Conservation (phyloP, 129 eudicot genomes). For the Erigeron canadensis region DNA sequence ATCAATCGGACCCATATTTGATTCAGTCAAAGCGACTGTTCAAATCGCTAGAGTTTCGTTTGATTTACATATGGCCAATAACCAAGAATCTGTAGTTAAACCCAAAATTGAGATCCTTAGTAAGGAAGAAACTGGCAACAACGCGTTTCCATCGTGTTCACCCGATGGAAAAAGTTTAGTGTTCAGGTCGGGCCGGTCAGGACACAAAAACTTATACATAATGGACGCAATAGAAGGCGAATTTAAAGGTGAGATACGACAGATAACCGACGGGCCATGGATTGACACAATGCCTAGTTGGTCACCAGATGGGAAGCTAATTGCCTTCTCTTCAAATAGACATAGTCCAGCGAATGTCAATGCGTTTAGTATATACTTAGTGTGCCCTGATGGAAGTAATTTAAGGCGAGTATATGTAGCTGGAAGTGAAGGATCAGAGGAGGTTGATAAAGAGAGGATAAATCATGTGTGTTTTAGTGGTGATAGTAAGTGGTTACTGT, state of each 20-base stretch:
- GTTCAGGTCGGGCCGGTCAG: constrained; percentile 78
- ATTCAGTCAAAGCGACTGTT: constrained; percentile 43
- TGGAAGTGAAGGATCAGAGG: constrained; percentile 44
- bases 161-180: constrained; percentile 70
- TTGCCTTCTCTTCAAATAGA: constrained; percentile 80
- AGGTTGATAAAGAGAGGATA: constrained; percentile 57
- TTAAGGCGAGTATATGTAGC: constrained; percentile 54
- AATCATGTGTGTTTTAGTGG: constrained; percentile 84
- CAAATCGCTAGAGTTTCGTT: constrained; percentile 77
- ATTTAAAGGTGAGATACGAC: constrained; percentile 49
- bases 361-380: constrained; percentile 55
- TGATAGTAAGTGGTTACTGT: constrained; percentile 72
- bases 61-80: constrained; percentile 15
- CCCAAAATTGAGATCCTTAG: constrained; percentile 59
- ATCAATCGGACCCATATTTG: constrained; percentile 69
- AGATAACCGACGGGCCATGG: constrained; percentile 78
- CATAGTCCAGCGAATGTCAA: constrained; percentile 50
- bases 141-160: constrained; percentile 81
- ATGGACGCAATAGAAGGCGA: constrained; percentile 69
- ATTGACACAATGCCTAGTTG: constrained; percentile 94
- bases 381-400: constrained; percentile 55
- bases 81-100: constrained; percentile 23
- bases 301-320: constrained; percentile 82
- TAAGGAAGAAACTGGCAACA: constrained; percentile 63
- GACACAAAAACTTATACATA: constrained; percentile 74